Percentiles rank a stretch among this genome's conserved stretches.
Evolutionary conservation across 2,329 filamentous ascomycete species (phyloP).

Genomic region (Epichloe sp.): DNA sequence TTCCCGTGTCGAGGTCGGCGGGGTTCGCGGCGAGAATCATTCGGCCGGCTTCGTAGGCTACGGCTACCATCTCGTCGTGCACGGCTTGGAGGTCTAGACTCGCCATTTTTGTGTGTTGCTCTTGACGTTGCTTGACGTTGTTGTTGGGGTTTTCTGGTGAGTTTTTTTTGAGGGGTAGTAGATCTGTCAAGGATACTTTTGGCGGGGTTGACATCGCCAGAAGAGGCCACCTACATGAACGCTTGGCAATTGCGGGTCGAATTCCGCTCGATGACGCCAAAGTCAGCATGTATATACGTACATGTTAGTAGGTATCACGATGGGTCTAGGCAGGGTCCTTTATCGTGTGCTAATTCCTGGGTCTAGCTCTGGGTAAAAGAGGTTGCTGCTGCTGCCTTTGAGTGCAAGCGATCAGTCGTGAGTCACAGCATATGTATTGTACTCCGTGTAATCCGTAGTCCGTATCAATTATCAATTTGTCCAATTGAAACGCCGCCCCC

Average conservation of each 20-base stretch:
- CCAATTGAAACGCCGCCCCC: background rate
- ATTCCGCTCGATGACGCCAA: background rate
- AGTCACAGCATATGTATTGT: no score
- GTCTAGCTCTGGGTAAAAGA: no score
- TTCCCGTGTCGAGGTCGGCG: conserved; percentile 40
- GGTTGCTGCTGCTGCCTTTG: no score
- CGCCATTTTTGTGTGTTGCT: background rate
- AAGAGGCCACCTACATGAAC: no score
- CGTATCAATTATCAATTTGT: background rate
- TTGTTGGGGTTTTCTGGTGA: background rate
- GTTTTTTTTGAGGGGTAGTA: background rate
- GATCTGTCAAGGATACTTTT: background rate
- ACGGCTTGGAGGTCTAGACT: conserved; percentile 44
- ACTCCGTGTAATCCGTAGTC: no score
- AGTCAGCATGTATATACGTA: background rate
- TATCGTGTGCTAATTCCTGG: no score
- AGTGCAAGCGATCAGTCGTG: no score
- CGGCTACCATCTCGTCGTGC: conserved; percentile 44
- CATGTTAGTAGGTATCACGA: background rate
- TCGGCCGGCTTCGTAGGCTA: conserved; percentile 50
- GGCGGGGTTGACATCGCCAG: background rate
- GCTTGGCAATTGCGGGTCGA: background rate
- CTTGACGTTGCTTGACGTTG: background rate
- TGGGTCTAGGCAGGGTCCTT: no score
- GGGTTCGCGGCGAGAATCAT: conserved; percentile 52